Percentiles rank a stretch among this genome's conserved stretches.
Conservation (phyloP, 352 stramenopile genomes). For the Peronospora farinosa region DNA sequence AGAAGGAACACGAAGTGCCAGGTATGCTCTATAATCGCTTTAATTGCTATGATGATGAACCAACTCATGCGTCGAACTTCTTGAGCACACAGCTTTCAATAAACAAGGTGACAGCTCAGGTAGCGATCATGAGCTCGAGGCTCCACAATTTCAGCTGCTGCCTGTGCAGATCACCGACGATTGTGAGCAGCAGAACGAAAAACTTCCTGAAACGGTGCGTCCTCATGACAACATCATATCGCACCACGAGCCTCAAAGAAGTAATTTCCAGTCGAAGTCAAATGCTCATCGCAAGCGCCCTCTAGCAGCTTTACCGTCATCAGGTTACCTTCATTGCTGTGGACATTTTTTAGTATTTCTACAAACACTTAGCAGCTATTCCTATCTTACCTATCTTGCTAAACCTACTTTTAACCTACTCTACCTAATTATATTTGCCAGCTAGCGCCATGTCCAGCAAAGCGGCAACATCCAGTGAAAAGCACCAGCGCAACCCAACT, state of each 20-base stretch:
- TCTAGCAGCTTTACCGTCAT: slow-evolving; percentile 7
- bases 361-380: slow-evolving; percentile 24
- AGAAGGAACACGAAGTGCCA: slow-evolving; percentile 30
- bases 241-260: background rate
- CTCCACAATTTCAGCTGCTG: slow-evolving; percentile 25
- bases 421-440: slow-evolving; percentile 33
- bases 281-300: slow-evolving; percentile 13
- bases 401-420: slow-evolving; percentile 36
- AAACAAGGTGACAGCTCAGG: slow-evolving; percentile 1
- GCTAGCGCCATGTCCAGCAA: slow-evolving; percentile 8
- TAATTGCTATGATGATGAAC: background rate
- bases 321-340: slow-evolving; percentile 26
- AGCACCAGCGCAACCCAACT: background rate
- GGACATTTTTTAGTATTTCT: slow-evolving; percentile 20
- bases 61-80: slow-evolving; percentile 1
- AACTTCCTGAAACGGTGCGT: background rate
- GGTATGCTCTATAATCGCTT: slow-evolving; percentile 1
- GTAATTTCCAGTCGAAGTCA: background rate
- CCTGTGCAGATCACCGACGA: slow-evolving; percentile 9
- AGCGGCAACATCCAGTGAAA: background rate
- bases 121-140: slow-evolving; percentile 8
- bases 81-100: slow-evolving; percentile 1
- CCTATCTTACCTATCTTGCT: slow-evolving; percentile 28
- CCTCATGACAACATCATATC: background rate
- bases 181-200: slow-evolving; percentile 5